Percentiles rank a stretch among this genome's conserved stretches.
phyloP scores from a whole-genome alignment of 768 basidiomycete species.

The Tricholoma sp. region DNA sequence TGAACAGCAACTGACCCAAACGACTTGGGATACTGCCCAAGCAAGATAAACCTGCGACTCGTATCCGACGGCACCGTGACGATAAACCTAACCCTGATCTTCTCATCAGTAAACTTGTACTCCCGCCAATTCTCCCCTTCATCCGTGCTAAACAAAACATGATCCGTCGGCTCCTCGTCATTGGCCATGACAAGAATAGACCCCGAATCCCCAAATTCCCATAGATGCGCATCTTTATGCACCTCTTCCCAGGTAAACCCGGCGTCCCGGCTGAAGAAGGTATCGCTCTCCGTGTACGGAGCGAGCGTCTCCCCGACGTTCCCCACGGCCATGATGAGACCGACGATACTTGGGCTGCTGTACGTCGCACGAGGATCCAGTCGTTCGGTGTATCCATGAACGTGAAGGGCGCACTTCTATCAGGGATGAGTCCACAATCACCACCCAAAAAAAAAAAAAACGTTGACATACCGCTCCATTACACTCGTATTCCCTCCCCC shows the following conservation, averaged over 20 bases:
- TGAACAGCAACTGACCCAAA: slow-evolving; percentile 65
- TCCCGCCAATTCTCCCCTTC: slow-evolving; percentile 87
- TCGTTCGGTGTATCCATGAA: slow-evolving; percentile 96
- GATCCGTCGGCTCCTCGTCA: slow-evolving; percentile 90
- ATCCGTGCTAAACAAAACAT: slow-evolving; percentile 83
- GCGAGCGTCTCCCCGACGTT: slow-evolving; percentile 86
- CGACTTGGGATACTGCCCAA: slow-evolving; percentile 56
- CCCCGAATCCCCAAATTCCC: slow-evolving; percentile 98
- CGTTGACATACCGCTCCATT: slow-evolving; percentile 46
- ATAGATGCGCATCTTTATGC: slow-evolving; percentile 95
- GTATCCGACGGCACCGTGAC: slow-evolving; percentile 89
- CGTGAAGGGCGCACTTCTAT: slow-evolving; percentile 80
- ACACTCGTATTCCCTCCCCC: slow-evolving; percentile 69
- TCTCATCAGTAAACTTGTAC: slow-evolving; percentile 75
- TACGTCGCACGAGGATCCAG: slow-evolving; percentile 87
- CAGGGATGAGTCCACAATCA: neutral
- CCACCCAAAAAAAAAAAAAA: neutral
- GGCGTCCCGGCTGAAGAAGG: slow-evolving; percentile 93
- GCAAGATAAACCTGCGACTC: slow-evolving; percentile 83
- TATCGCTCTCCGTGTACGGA: slow-evolving; percentile 83
- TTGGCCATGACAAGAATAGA: slow-evolving; percentile 91
- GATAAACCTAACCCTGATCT: slow-evolving; percentile 65
- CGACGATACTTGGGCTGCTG: slow-evolving; percentile 87
- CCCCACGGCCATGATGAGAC: slow-evolving; percentile 93
- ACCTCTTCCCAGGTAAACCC: slow-evolving; percentile 99